phyloP scores from a whole-genome alignment of 1,284 basidiomycete genomes.

The Amylostereum chailletii region DNA sequence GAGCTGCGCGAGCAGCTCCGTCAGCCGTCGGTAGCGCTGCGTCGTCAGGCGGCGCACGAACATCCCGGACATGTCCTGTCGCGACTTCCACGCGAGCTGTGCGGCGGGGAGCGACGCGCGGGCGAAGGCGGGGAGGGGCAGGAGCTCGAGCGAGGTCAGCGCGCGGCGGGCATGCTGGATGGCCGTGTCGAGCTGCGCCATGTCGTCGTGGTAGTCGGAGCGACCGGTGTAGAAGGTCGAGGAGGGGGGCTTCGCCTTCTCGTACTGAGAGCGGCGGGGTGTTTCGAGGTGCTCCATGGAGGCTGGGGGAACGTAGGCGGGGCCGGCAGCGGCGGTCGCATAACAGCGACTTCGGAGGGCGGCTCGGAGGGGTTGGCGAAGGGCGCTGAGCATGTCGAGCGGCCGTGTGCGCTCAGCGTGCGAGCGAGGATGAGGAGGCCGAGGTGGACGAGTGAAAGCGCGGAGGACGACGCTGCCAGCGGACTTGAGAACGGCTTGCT shows the following conservation, averaged over 20 bases:
- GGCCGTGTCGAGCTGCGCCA: conserved; percentile 62
- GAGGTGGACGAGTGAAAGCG: too few species aligned
- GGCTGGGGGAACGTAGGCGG: conserved; percentile 24
- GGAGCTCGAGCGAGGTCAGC: conserved; percentile 61
- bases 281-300: conserved; percentile 18
- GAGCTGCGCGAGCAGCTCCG: conserved; percentile 62
- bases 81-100: conserved; percentile 61
- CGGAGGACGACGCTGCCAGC: too few species aligned
- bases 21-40: conserved; percentile 64
- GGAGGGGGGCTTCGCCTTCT: conserved; percentile 37
- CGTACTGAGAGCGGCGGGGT: conserved; percentile 14
- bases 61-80: conserved; percentile 46
- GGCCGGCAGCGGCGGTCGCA: too few species aligned
- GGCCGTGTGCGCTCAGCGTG: too few species aligned
- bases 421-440: too few species aligned
- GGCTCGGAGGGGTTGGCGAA: too few species aligned
- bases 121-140: conserved; percentile 70
- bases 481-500: too few species aligned
- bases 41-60: conserved; percentile 62
- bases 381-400: too few species aligned
- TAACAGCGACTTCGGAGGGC: too few species aligned
- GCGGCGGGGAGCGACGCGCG: conserved; percentile 52
- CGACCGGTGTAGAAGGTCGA: conserved; percentile 87
- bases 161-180: conserved; percentile 48
- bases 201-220: conserved; percentile 67